A percentile compares a stretch with the other conserved stretches of the same genome.
phyloP scores from a whole-genome alignment of 805 yeast species.

The Sugiyamaella americana region DNA sequence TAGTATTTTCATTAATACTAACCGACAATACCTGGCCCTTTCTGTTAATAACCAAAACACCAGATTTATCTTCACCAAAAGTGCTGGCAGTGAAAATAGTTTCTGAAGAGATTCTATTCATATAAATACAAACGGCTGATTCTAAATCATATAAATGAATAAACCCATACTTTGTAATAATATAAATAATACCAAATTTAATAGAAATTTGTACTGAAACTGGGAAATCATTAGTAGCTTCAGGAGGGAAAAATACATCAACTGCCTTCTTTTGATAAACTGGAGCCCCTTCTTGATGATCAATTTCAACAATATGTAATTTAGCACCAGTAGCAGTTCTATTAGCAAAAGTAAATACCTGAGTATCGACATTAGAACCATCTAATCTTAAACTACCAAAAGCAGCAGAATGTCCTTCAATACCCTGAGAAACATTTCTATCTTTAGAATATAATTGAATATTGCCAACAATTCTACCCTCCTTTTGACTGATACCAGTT shows the following conservation, averaged over 20 bases:
- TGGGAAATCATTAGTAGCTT: conserved; percentile 94
- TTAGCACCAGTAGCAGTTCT: conserved; percentile 78
- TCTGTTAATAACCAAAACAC: conserved; percentile 89
- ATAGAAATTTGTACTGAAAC: conserved; percentile 82
- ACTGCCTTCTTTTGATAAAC: conserved; percentile 80
- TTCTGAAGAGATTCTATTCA: conserved; percentile 93
- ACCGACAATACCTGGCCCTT: conserved; percentile 93
- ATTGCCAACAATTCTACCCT: conserved; percentile 92
- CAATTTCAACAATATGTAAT: conserved; percentile 91
- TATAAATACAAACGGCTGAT: conserved; percentile 85
- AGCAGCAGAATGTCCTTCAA: conserved; percentile 95
- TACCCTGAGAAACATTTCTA: conserved; percentile 90
- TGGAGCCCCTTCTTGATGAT: conserved; percentile 83
- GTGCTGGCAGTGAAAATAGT: conserved; percentile 86
- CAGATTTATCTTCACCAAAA: conserved; percentile 50
- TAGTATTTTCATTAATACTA: conserved; percentile 74
- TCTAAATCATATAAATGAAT: conserved; percentile 93
- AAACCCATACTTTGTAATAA: conserved; percentile 93
- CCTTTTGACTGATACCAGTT: conserved; percentile 91
- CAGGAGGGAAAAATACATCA: conserved; percentile 94
- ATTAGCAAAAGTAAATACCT: conserved; percentile 89
- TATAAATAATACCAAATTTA: conserved; percentile 78
- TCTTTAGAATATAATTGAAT: conserved; percentile 85
- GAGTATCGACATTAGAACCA: conserved; percentile 68
- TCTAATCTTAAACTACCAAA: conserved; percentile 73